Conservation (phyloP, 106 monocot species). For the Dactylorhiza incarnata region DNA sequence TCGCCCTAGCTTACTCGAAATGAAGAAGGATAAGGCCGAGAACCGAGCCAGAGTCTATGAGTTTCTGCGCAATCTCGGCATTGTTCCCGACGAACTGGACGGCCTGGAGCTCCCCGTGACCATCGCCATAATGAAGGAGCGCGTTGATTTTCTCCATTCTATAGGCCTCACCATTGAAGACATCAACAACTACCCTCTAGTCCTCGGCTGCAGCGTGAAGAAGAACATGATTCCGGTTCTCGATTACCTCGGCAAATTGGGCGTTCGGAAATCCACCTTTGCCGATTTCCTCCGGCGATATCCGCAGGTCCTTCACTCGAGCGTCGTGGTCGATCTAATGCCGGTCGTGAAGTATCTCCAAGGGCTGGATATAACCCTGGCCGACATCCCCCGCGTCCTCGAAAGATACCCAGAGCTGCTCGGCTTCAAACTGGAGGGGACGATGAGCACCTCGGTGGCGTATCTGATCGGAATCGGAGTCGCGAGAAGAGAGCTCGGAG, state of each 20-base stretch:
- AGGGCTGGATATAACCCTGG: constrained; percentile 68
- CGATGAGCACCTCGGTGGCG: constrained; percentile 97
- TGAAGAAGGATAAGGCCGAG: constrained; percentile 43
- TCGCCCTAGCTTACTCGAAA: constrained; percentile 56
- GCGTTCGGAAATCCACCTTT: constrained; percentile 50
- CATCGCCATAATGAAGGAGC: constrained; percentile 82
- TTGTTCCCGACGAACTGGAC: constrained; percentile 85
- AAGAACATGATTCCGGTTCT: constrained; percentile 98
- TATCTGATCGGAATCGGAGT: constrained; percentile 86
- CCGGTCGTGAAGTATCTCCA: constrained; percentile 86
- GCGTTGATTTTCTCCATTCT: constrained; percentile 82
- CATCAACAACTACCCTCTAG: constrained; percentile 83
- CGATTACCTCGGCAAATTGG: constrained; percentile 80
- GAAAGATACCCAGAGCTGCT: constrained; percentile 90
- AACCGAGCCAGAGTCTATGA: constrained; percentile 62
- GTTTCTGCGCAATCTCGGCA: constrained; percentile 56
- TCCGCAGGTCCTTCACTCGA: constrained; percentile 91
- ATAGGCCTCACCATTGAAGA: constrained; percentile 70
- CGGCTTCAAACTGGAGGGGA: constrained; percentile 93
- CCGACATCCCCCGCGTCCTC: constrained; percentile 63
- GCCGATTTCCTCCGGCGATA: constrained; percentile 68
- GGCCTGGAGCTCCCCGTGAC: constrained; percentile 89
- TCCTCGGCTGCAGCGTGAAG: constrained; percentile 89
- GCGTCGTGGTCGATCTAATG: constrained; percentile 77
- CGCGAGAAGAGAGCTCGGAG: constrained; percentile 57